Evolutionary conservation across 176 grass and related monocot genomes (phyloP).

Genomic region (Saccharum officinarum): DNA sequence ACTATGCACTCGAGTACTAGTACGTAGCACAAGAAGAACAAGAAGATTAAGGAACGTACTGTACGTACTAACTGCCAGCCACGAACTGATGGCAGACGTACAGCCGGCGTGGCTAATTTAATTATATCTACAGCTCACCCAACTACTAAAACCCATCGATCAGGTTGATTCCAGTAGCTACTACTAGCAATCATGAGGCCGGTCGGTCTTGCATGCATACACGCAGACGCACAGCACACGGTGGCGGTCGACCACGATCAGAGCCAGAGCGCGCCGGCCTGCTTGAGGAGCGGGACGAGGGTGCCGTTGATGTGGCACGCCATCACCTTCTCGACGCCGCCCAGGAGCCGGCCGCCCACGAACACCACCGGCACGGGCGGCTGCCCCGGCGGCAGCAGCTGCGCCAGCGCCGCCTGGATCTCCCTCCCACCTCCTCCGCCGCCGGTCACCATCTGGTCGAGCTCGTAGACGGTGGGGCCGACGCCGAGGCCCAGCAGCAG

Average conservation of each 20-base stretch:
- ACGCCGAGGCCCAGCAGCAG: constrained; percentile 87
- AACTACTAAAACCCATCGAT: no score
- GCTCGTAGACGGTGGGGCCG: constrained; percentile 82
- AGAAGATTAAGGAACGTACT: no score
- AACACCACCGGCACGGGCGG: constrained; percentile 76
- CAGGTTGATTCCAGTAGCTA: no score
- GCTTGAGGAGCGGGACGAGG: constrained; percentile 95
- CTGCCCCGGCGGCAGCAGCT: constrained; percentile 47
- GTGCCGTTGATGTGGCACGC: constrained; percentile 97
- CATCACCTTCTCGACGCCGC: constrained; percentile 94
- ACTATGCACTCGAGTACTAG: no score
- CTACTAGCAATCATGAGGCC: no score
- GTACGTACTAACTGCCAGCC: no score
- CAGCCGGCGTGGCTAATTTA: no score
- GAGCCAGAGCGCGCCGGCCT: constrained; percentile 99
- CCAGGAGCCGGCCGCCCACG: constrained; percentile 83
- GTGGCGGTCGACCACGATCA: neutral
- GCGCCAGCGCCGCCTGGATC: constrained; percentile 73
- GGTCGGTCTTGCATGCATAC: no score
- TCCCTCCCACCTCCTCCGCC: constrained; percentile 35
- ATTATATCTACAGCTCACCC: no score
- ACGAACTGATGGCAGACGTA: no score
- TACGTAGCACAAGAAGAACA: no score
- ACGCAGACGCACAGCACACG: no score
- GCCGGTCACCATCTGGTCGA: constrained; percentile 48